Conservation (phyloP, 2,329 filamentous ascomycete genomes). For the Alternaria hordeiaustralica region DNA sequence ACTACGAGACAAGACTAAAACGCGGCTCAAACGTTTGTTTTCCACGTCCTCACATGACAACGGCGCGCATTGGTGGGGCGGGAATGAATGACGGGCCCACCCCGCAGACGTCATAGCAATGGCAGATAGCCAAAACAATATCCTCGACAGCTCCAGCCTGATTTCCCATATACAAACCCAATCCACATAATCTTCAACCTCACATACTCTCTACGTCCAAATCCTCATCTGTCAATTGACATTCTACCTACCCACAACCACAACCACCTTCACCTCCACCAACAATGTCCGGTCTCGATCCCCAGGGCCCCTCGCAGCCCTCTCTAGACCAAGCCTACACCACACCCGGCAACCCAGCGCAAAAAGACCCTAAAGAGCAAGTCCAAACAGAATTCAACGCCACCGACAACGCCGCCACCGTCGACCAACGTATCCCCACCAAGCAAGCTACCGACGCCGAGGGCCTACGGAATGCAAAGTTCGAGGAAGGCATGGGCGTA, state of each 20-base stretch:
- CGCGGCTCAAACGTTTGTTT: slow-evolving; percentile 8
- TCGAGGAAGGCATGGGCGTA: slow-evolving; percentile 44
- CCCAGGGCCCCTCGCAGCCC: slow-evolving; percentile 54
- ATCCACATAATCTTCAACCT: not conserved
- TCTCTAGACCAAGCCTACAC: slow-evolving; percentile 54
- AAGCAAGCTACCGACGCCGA: slow-evolving; percentile 47
- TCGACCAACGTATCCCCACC: slow-evolving; percentile 49
- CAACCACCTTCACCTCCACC: not conserved
- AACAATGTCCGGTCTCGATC: slow-evolving; percentile 50
- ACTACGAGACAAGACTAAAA: slow-evolving; percentile 15
- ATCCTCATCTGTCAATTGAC: not conserved
- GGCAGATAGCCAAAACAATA: slow-evolving; percentile 5
- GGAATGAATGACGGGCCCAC: slow-evolving; percentile 30
- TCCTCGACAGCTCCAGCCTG: not conserved
- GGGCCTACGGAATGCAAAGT: slow-evolving; percentile 47
- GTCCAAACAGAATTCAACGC: slow-evolving; percentile 43
- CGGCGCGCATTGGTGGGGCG: slow-evolving; percentile 19
- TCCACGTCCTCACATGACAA: slow-evolving; percentile 18
- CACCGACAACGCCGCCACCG: slow-evolving; percentile 31
- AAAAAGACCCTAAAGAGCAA: slow-evolving; percentile 51
- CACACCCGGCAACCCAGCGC: slow-evolving; percentile 54
- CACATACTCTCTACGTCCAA: not conserved
- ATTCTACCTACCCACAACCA: not conserved
- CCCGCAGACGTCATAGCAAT: slow-evolving; percentile 42
- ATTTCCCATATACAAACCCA: slow-evolving; percentile 6